Base-by-base conservation (phyloP, 2,329 filamentous ascomycete genomes). In the Xylogone sp. region DNA sequence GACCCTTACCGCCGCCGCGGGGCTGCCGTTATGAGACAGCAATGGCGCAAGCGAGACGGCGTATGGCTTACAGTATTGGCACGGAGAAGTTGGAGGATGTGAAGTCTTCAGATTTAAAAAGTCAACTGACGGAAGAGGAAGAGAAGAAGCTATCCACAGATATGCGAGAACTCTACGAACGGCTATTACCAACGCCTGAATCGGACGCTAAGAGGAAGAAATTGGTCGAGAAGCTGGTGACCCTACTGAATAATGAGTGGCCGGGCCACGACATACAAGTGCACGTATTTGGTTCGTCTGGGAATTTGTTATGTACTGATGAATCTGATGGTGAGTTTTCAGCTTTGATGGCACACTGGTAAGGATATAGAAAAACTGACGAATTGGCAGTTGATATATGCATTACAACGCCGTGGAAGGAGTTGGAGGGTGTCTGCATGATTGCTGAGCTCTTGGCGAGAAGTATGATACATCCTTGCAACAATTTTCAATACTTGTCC, bases 271-370 rank as follows among this genome's bases (percentile, higher is more conserved):
- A 95, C 55, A 97, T 97, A 64, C 85, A 82, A 59, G 94, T 97
- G 31, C 87, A 94, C 68, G 83, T 97, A 16, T 99, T 99, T 78
- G 94, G 94, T n/a, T 97, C 94, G 4, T 97, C 94, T 3, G 94
- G 94, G 45, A 99, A 99, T 69, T 75, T 94, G 68, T 75, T 99
- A 51, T 97, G 91, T 70, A 96, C 93, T 29, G 92, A 90, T 69
- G 91, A 97, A 66, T 99, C 94, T 48, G 94, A 99, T 74, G 90
- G 91, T 96, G 75, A 62, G 84, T 75, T 29, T 22, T 43, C 21
- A 21, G n/a, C 12, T 3, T 13, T 49, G 18, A 43, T 31, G 21
- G 12, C 7, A 21, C 16, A 27, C 13, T 21, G 24, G 24, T 29
- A 44, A 21, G 16, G n/a, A 16, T 46, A 39, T 20, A 43, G 19